phyloP scores from a whole-genome alignment of 768 basidiomycete species.

The Phlebiopsis gigantea region DNA sequence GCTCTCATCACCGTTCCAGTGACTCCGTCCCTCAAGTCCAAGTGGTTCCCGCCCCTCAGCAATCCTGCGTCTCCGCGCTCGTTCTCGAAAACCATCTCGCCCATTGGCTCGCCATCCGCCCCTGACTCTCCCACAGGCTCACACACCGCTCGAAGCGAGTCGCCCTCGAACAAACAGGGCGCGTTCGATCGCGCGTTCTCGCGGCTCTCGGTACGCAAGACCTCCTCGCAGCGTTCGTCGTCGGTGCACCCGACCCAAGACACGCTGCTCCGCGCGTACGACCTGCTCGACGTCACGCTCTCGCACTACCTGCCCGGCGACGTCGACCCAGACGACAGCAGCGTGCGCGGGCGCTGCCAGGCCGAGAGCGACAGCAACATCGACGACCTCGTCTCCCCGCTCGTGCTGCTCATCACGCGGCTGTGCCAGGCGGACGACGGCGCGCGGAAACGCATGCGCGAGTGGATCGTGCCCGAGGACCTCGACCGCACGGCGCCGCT shows the following conservation, averaged over 20 bases:
- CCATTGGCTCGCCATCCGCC: slow-evolving; percentile 30
- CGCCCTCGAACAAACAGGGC: slow-evolving; percentile 19
- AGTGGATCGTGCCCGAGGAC: slow-evolving; percentile 69
- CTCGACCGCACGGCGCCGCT: slow-evolving; percentile 77
- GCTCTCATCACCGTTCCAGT: slow-evolving; percentile 76
- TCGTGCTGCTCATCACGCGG: slow-evolving; percentile 70
- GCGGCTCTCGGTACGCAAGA: slow-evolving; percentile 44
- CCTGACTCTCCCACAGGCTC: slow-evolving; percentile 13
- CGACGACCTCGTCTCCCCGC: slow-evolving; percentile 75
- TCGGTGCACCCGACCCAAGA: slow-evolving; percentile 42
- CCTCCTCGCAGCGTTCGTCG: slow-evolving; percentile 27
- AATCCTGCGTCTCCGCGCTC: slow-evolving; percentile 28
- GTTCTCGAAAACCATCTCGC: slow-evolving; percentile 28
- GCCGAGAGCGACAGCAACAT: slow-evolving; percentile 51
- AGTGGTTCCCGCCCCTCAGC: slow-evolving; percentile 55
- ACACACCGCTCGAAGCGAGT: slow-evolving; percentile 16
- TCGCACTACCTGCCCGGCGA: slow-evolving; percentile 63
- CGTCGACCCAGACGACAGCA: slow-evolving; percentile 57
- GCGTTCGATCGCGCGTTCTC: slow-evolving; percentile 54
- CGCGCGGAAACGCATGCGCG: slow-evolving; percentile 50
- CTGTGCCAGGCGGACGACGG: slow-evolving; percentile 61
- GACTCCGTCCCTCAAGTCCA: slow-evolving; percentile 42
- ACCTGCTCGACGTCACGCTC: slow-evolving; percentile 58
- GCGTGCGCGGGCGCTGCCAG: slow-evolving; percentile 48
- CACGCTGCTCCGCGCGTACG: slow-evolving; percentile 58